These are phyloP conservation scores for Talaromyces trachyspermus DNA, from an alignment of 495 filamentous ascomycete genomes.

Conservation along the genomic window DNA sequence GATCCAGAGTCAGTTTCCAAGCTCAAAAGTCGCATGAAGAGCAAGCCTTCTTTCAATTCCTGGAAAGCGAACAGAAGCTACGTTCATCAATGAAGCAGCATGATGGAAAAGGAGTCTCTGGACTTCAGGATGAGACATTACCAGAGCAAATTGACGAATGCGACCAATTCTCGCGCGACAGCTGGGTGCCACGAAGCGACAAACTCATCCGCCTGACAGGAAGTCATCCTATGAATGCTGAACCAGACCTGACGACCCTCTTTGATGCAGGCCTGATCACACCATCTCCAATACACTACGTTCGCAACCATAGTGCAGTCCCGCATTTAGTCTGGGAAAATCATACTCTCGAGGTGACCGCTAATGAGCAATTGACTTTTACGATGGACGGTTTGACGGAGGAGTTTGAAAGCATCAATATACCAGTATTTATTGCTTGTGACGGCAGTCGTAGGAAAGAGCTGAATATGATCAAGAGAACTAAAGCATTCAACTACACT, in stretches of 20 bases:
- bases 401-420: constrained; percentile 43
- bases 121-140: constrained; percentile 1
- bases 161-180: constrained; percentile 28
- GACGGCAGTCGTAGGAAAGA: constrained; percentile 55
- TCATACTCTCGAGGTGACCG: constrained; percentile 46
- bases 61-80: constrained; percentile 19
- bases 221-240: constrained; percentile 28
- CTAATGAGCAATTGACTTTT: constrained; percentile 44
- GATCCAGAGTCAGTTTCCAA: no score
- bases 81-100: constrained; percentile 16
- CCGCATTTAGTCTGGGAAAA: constrained; percentile 39
- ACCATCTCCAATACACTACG: constrained; percentile 48
- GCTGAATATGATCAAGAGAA: constrained; percentile 47
- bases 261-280: constrained; percentile 37
- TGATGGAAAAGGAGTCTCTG: constrained; percentile 19
- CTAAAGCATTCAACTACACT: constrained; percentile 53
- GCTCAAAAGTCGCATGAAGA: constrained; percentile 17
- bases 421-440: constrained; percentile 55
- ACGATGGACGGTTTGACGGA: constrained; percentile 44
- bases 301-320: constrained; percentile 58
- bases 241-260: constrained; percentile 14
- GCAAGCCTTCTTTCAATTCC: constrained; percentile 14
- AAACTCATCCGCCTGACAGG: constrained; percentile 26
- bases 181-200: constrained; percentile 24
- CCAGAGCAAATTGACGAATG: constrained; percentile 18